phyloP scores from a whole-genome alignment of 148 eudicot genomes.

The Rheum nobile region DNA sequence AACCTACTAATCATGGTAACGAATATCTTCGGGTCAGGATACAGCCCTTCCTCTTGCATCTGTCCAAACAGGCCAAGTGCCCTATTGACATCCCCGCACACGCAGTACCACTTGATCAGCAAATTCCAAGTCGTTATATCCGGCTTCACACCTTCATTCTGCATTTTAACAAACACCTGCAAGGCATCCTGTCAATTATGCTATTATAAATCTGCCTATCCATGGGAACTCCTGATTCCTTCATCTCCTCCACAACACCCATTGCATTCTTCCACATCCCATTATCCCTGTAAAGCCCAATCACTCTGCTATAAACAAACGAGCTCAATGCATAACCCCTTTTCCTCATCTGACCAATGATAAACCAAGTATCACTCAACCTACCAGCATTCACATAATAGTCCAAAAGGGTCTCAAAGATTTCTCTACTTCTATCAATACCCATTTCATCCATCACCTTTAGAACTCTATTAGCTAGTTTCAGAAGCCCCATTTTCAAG shows the following conservation, averaged over 20 bases:
- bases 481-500: slow-evolving; percentile 61
- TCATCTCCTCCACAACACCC: slow-evolving; percentile 52
- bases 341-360: slow-evolving; percentile 52
- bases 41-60: slow-evolving; percentile 83
- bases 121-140: slow-evolving; percentile 76
- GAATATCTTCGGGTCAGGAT: slow-evolving; percentile 88
- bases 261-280: slow-evolving; percentile 98
- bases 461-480: slow-evolving; percentile 34
- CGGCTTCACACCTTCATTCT: slow-evolving; percentile 44
- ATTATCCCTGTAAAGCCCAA: slow-evolving; percentile 74
- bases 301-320: slow-evolving; percentile 60
- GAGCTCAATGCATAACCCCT: slow-evolving; percentile 44
- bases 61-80: slow-evolving; percentile 52
- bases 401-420: slow-evolving; percentile 61
- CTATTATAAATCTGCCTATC: slow-evolving; percentile 67
- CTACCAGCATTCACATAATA: slow-evolving; percentile 65
- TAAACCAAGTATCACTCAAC: slow-evolving; percentile 61
- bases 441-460: slow-evolving; percentile 35
- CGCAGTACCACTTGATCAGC: slow-evolving; percentile 69
- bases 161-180: slow-evolving; percentile 59
- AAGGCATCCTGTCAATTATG: slow-evolving; percentile 55
- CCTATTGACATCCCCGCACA: slow-evolving; percentile 36
- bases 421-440: slow-evolving; percentile 38
- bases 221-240: slow-evolving; percentile 40
- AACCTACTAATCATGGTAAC: slow-evolving; percentile 46